Conservation (phyloP, 768 basidiomycete species). For the Serendipita sp. region DNA sequence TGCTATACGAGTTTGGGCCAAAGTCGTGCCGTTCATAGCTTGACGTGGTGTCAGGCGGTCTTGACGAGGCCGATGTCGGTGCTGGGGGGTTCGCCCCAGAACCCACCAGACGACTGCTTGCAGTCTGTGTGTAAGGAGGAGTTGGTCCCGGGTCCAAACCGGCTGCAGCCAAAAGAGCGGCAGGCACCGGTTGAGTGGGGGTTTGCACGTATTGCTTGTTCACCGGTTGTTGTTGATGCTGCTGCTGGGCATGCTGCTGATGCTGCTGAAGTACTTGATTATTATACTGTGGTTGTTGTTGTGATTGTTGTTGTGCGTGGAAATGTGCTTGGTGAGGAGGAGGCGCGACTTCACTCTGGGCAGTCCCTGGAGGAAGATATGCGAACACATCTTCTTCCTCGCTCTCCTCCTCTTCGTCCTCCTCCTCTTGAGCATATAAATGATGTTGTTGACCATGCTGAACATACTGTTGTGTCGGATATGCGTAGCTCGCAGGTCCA, state of each 20-base stretch:
- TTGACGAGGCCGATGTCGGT: background rate
- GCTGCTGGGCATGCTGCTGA: background rate
- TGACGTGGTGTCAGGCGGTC: background rate
- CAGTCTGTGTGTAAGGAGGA: background rate
- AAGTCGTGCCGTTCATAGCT: background rate
- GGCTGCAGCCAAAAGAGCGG: background rate
- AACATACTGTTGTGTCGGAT: constrained; percentile 3
- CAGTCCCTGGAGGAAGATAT: constrained; percentile 8
- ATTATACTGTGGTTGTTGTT: background rate
- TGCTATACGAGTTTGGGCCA: background rate
- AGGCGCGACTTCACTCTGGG: background rate
- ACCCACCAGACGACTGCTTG: background rate
- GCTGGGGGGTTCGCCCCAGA: background rate
- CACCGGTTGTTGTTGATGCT: background rate
- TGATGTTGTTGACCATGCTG: background rate
- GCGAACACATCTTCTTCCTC: constrained; percentile 8
- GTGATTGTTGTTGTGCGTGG: background rate
- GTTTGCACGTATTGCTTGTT: background rate
- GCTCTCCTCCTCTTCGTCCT: background rate
- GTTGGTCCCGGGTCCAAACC: background rate
- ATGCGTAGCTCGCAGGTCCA: background rate
- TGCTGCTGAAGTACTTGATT: background rate
- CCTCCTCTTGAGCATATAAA: background rate
- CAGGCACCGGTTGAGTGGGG: background rate
- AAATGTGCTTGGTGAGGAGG: background rate